Conservation (phyloP, 2,329 filamentous ascomycete species). For the Elsinoe perseae region DNA sequence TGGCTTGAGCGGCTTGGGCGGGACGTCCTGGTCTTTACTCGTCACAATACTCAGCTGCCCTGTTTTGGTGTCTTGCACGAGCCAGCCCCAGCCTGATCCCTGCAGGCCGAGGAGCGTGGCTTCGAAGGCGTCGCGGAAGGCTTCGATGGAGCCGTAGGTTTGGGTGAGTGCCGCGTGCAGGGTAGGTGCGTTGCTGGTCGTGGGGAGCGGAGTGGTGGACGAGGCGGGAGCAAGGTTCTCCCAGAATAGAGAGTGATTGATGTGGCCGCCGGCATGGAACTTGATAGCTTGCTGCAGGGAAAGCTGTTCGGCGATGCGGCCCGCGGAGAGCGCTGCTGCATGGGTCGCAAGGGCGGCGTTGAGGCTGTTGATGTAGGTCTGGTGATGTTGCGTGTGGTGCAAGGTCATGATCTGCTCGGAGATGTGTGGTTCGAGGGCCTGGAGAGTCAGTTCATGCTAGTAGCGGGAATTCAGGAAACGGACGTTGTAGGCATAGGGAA, state of each 20-base stretch:
- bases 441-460: not conserved
- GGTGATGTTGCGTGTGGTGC: slow-evolving; percentile 72
- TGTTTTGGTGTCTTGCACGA: slow-evolving; percentile 56
- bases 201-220: slow-evolving; percentile 49
- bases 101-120: slow-evolving; percentile 62
- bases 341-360: slow-evolving; percentile 59
- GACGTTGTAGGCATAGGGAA: slow-evolving; percentile 18
- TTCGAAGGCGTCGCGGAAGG: slow-evolving; percentile 59
- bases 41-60: slow-evolving; percentile 63
- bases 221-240: slow-evolving; percentile 58
- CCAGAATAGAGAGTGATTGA: slow-evolving; percentile 93
- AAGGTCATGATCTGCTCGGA: slow-evolving; percentile 73
- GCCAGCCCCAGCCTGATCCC: slow-evolving; percentile 84
- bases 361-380: slow-evolving; percentile 68
- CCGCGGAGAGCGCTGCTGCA: slow-evolving; percentile 38
- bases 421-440: slow-evolving; percentile 68
- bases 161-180: slow-evolving; percentile 54
- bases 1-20: slow-evolving; percentile 57
- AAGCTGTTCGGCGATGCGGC: slow-evolving; percentile 58
- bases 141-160: slow-evolving; percentile 61
- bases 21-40: slow-evolving; percentile 80
- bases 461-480: not conserved
- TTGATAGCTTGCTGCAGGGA: slow-evolving; percentile 63
- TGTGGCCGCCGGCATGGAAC: slow-evolving; percentile 86
- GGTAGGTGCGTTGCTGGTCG: slow-evolving; percentile 44